Conservation (phyloP, 768 basidiomycete species). For the Serendipita vermifera region DNA sequence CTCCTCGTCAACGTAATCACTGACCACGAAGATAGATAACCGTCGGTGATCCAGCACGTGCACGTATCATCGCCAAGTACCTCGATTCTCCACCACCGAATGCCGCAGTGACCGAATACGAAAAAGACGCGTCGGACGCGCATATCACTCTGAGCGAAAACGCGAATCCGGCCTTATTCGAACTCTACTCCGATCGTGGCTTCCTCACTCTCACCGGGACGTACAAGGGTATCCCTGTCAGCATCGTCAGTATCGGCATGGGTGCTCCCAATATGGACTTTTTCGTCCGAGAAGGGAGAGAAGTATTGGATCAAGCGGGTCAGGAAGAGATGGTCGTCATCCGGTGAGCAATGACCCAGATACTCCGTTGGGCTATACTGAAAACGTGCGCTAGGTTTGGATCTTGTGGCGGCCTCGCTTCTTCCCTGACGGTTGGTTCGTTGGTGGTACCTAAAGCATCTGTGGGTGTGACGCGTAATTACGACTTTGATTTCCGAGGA, state of each 20-base stretch:
- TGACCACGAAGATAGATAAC: conserved; percentile 38
- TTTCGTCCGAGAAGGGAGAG: conserved; percentile 68
- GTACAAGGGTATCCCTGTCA: conserved; percentile 49
- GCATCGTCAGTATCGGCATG: conserved; percentile 74
- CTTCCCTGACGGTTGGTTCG: conserved; percentile 53
- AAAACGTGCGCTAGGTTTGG: conserved; percentile 41
- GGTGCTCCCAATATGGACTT: conserved; percentile 74
- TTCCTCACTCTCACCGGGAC: conserved; percentile 61
- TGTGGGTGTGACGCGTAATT: conserved; percentile 57
- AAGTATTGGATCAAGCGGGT: conserved; percentile 32
- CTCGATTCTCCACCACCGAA: conserved; percentile 42
- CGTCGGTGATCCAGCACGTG: conserved; percentile 60
- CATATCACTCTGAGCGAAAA: background rate
- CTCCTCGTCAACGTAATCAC: conserved; percentile 4
- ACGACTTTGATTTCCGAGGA: conserved; percentile 57
- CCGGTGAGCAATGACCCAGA: conserved; percentile 26
- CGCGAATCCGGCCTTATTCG: conserved; percentile 29
- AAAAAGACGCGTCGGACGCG: background rate
- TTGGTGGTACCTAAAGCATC: conserved; percentile 59
- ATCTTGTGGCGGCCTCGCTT: conserved; percentile 60
- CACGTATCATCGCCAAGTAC: conserved; percentile 41
- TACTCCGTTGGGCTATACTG: background rate
- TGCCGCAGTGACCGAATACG: conserved; percentile 22
- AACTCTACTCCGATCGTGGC: conserved; percentile 56
- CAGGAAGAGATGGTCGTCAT: conserved; percentile 46